Percentiles rank a stretch among this genome's conserved stretches.
Conservation (phyloP, 2,329 filamentous ascomycete species). For the Teratosphaeria zuluensis region DNA sequence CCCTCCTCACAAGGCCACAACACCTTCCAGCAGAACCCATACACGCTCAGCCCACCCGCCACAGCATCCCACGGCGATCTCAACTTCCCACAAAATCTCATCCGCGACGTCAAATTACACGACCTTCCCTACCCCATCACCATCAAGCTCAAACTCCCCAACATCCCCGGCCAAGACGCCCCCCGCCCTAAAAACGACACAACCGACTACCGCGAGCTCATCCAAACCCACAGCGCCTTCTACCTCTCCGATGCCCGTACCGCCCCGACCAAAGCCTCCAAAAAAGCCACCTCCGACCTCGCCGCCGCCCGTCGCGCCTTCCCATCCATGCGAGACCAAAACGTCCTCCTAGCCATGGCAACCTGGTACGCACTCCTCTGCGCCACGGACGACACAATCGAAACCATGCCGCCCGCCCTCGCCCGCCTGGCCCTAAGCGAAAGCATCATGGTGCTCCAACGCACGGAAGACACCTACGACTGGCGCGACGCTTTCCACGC, state of each 20-base stretch:
- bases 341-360: background rate
- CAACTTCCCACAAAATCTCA: background rate
- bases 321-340: background rate
- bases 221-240: background rate
- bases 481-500: background rate
- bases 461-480: background rate
- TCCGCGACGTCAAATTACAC: background rate
- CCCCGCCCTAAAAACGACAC: background rate
- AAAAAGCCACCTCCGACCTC: background rate
- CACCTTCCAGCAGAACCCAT: background rate
- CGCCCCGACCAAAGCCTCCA: background rate
- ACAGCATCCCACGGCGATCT: background rate
- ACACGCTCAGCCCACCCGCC: background rate
- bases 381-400: constrained; percentile 1
- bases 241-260: background rate
- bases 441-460: background rate
- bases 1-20: no score
- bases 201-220: background rate
- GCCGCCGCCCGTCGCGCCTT: background rate
- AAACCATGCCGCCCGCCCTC: background rate
- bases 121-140: background rate
- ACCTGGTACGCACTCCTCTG: constrained; percentile 1
- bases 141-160: no score
- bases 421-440: constrained; percentile 1
- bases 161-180: no score